phyloP scores from a whole-genome alignment of 768 basidiomycete genomes.

The Lentinula lateritia region DNA sequence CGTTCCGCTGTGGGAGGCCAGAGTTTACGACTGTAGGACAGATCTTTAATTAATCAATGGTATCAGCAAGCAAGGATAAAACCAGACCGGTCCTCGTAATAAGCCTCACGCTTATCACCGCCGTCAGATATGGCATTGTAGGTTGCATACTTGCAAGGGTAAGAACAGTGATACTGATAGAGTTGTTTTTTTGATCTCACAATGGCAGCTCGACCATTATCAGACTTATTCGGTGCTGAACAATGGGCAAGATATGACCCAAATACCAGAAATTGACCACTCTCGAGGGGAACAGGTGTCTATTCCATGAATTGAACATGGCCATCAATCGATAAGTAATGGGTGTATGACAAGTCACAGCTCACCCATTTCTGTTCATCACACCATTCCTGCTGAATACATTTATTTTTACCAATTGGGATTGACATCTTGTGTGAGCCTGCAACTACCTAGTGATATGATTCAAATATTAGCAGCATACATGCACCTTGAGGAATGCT shows the following conservation, averaged over 20 bases:
- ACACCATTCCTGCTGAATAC: conserved; percentile 9
- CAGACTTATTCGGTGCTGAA: conserved; percentile 8
- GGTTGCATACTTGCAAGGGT: conserved; percentile 7
- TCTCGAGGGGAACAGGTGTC: conserved; percentile 9
- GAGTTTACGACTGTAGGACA: conserved; percentile 7
- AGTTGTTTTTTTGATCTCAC: background rate
- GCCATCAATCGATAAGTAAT: no score
- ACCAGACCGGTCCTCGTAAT: conserved; percentile 7
- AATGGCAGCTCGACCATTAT: conserved; percentile 12
- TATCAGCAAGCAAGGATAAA: background rate
- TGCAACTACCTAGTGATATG: conserved; percentile 8
- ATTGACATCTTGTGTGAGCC: conserved; percentile 11
- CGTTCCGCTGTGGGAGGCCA: conserved; percentile 14
- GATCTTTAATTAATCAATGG: background rate
- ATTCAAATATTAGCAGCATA: background rate
- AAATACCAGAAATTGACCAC: conserved; percentile 11
- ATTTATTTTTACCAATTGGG: conserved; percentile 10
- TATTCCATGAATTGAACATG: background rate
- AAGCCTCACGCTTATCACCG: conserved; percentile 8
- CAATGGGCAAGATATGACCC: conserved; percentile 14
- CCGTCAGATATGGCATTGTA: conserved; percentile 9
- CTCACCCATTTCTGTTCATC: conserved; percentile 10
- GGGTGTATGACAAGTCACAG: background rate
- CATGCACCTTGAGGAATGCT: no score
- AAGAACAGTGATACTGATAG: background rate